Conservation (phyloP, 1,284 basidiomycete species). For the Ganoderma leucocontextum region DNA sequence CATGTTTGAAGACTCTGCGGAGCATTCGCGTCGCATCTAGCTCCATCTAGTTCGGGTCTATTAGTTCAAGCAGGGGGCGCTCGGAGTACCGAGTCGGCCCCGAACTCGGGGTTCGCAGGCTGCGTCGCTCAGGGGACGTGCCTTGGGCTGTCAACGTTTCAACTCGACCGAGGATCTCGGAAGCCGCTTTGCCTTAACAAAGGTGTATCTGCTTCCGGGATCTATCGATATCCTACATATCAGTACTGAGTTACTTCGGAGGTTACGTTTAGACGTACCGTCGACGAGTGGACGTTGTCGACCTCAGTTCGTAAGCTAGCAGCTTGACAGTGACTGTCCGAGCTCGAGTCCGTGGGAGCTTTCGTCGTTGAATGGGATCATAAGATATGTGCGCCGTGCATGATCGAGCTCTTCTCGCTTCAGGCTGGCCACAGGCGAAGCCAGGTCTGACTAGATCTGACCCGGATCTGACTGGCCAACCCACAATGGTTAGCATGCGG, state of each 20-base stretch:
- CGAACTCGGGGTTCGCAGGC: neutral
- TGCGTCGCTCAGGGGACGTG: slow-evolving; percentile 3
- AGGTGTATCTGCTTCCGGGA: neutral
- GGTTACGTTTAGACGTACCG: neutral
- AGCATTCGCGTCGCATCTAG: neutral
- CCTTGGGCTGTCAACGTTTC: slow-evolving; percentile 1
- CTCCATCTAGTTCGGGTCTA: neutral
- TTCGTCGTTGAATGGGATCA: neutral
- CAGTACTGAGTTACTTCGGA: neutral
- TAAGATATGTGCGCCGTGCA: neutral
- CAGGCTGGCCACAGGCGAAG: too few relatives aligned
- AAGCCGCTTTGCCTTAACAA: neutral
- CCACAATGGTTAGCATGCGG: neutral
- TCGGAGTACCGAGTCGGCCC: neutral
- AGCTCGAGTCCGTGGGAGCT: too few relatives aligned
- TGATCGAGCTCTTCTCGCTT: neutral
- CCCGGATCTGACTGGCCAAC: too few relatives aligned
- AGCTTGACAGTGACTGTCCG: too few relatives aligned
- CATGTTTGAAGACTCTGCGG: neutral
- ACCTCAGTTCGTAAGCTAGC: too few relatives aligned
- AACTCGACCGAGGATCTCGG: neutral
- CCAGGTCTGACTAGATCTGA: too few relatives aligned
- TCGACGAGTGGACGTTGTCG: neutral
- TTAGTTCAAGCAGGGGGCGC: neutral
- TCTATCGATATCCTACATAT: neutral